phyloP scores from a whole-genome alignment of 306 rosid genomes.

The Adenanthera pavonina region DNA sequence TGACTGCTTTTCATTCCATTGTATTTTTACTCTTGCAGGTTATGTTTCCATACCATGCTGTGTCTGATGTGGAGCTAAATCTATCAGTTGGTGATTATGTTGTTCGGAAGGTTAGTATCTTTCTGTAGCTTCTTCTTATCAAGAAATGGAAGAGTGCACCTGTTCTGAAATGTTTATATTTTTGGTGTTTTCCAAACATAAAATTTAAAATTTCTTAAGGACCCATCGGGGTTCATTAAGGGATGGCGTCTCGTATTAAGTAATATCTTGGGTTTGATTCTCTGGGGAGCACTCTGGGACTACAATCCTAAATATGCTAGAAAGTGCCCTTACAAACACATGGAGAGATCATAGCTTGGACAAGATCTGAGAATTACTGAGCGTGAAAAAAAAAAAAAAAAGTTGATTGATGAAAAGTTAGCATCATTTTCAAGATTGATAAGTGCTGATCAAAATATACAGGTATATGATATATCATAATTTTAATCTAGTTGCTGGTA shows the following conservation, averaged over 20 bases:
- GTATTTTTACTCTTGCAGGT: conserved; percentile 56
- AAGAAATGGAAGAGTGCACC: not conserved
- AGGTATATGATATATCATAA: conserved; percentile 3
- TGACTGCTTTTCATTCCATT: conserved; percentile 27
- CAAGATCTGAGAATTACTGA: not conserved
- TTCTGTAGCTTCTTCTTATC: conserved; percentile 14
- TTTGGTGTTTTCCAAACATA: not conserved
- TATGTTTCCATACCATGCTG: conserved; percentile 75
- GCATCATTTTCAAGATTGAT: conserved; percentile 23
- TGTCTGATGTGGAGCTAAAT: conserved; percentile 81
- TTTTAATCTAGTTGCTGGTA: not conserved
- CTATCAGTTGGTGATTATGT: conserved; percentile 78
- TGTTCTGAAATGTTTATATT: not conserved
- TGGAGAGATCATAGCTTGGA: not conserved
- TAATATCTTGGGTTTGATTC: not conserved
- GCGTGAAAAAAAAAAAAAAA: not conserved
- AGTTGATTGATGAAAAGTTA: conserved; percentile 1
- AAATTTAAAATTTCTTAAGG: not conserved
- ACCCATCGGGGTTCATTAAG: not conserved
- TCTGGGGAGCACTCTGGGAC: conserved; percentile 7
- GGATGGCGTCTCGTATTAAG: not conserved
- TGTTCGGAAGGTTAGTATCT: conserved; percentile 74
- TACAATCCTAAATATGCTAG: conserved; percentile 10
- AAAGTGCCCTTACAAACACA: not conserved
- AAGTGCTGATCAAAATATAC: conserved; percentile 21